Conservation (phyloP, 179 eudicot species). For the Heliamphora pulchella region DNA sequence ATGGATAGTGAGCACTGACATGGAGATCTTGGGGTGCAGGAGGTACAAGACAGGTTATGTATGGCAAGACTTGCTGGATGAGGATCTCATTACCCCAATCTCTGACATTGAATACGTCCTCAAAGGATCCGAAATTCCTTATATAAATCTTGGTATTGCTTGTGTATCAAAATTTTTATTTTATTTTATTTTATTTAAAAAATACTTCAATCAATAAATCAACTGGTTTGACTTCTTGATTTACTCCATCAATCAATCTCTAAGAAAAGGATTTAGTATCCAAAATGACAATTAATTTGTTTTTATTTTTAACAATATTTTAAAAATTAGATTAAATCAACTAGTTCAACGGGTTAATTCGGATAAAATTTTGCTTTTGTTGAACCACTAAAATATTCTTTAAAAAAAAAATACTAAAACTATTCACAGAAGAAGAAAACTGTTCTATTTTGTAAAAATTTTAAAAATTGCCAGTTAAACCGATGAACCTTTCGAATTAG, state of each 20-base stretch:
- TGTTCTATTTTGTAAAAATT: too few species aligned
- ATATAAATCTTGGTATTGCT: slow-evolving; percentile 8
- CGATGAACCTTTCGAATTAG: too few species aligned
- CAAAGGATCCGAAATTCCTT: slow-evolving; percentile 51
- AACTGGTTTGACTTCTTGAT: background rate
- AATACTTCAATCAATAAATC: background rate
- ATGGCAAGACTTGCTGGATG: slow-evolving; percentile 59
- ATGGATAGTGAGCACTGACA: background rate
- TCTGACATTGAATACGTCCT: slow-evolving; percentile 53
- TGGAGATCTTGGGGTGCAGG: slow-evolving; percentile 22
- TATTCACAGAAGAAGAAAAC: too few species aligned
- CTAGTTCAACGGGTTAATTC: too few species aligned
- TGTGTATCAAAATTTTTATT: background rate
- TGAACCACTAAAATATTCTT: too few species aligned
- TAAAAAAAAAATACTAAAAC: too few species aligned
- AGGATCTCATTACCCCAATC: slow-evolving; percentile 51
- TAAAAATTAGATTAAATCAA: too few species aligned
- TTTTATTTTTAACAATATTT: background rate
- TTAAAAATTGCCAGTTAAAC: too few species aligned
- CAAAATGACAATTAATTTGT: background rate
- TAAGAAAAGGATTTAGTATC: background rate
- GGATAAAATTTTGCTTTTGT: too few species aligned
- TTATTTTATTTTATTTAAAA: too few species aligned
- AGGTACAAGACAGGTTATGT: slow-evolving; percentile 48
- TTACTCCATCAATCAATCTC: background rate